phyloP scores from a whole-genome alignment of 176 grass and related monocot species.

The Cenchrus americanus region DNA sequence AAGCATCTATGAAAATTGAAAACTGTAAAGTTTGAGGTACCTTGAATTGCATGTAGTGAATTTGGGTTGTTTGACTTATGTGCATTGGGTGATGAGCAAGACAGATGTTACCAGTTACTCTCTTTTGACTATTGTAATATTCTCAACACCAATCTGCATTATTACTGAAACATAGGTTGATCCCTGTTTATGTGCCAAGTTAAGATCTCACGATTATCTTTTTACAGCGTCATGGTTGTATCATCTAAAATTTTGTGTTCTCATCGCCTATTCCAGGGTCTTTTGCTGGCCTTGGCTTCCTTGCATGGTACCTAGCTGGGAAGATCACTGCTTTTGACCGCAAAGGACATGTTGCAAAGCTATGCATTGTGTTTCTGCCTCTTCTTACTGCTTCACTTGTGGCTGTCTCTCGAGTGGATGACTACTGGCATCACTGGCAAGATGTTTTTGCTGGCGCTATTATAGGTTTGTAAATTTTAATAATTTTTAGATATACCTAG shows the following conservation, averaged over 20 bases:
- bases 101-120: not conserved
- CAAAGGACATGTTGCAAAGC: conserved; percentile 73
- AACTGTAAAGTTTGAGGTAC: conserved; percentile 17
- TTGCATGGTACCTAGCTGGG: conserved; percentile 82
- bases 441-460: conserved; percentile 74
- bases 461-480: conserved; percentile 55
- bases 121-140: not conserved
- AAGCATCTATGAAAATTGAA: not conserved
- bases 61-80: not conserved
- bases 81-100: not conserved
- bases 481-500: not conserved
- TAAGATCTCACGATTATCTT: conserved; percentile 16
- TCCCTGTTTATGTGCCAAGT: not conserved
- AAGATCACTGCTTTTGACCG: conserved; percentile 79
- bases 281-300: conserved; percentile 87
- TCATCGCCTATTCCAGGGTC: conserved; percentile 51
- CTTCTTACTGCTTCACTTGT: conserved; percentile 73
- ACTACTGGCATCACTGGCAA: conserved; percentile 97
- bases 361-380: conserved; percentile 71
- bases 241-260: conserved; percentile 22
- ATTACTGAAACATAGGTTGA: not conserved
- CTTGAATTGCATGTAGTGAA: not conserved
- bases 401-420: conserved; percentile 81
- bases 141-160: not conserved
- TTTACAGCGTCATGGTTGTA: not conserved